These are phyloP conservation scores for Apophysomyces elegans DNA, from an alignment of 371 early-diverging fungal genomes.

Conservation along the genomic window DNA sequence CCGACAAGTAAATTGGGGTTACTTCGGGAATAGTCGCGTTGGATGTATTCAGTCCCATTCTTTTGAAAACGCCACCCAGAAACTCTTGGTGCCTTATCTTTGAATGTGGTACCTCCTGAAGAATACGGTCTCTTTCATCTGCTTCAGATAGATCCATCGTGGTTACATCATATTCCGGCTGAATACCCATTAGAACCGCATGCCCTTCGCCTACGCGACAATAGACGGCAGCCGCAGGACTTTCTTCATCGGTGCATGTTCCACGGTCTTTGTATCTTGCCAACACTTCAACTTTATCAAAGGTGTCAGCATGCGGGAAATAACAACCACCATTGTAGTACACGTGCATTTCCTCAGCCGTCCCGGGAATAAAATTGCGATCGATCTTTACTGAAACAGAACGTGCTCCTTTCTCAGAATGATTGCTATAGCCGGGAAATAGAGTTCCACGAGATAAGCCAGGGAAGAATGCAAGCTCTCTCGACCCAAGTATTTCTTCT, in stretches of 20 bases:
- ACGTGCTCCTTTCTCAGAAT: conserved; percentile 76
- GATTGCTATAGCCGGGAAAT: conserved; percentile 81
- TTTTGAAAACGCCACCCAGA: conserved; percentile 49
- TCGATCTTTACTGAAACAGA: conserved; percentile 54
- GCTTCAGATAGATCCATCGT: conserved; percentile 41
- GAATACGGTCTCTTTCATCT: conserved; percentile 32
- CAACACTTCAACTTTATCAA: conserved; percentile 53
- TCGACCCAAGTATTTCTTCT: conserved; percentile 72
- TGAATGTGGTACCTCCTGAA: conserved; percentile 42
- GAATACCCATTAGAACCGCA: conserved; percentile 72
- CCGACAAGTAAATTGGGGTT: conserved; percentile 63
- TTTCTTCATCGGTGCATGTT: conserved; percentile 26
- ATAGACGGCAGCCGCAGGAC: conserved; percentile 54
- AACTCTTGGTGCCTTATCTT: conserved; percentile 55
- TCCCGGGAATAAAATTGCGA: conserved; percentile 12
- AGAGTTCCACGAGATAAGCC: conserved; percentile 77
- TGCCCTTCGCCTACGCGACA: conserved; percentile 66
- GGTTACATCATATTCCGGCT: conserved; percentile 75
- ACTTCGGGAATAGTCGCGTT: conserved; percentile 43
- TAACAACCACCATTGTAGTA: conserved; percentile 87
- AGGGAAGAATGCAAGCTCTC: conserved; percentile 76
- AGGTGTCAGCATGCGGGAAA: conserved; percentile 62
- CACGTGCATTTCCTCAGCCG: conserved; percentile 31
- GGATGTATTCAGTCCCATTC: conserved; percentile 57
- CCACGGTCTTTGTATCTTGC: conserved; percentile 60